A percentile compares a stretch with the other conserved stretches of the same genome.
Evolutionary conservation across 352 stramenopile species (phyloP).

Genomic region (Phytophthora niederhauseri): DNA sequence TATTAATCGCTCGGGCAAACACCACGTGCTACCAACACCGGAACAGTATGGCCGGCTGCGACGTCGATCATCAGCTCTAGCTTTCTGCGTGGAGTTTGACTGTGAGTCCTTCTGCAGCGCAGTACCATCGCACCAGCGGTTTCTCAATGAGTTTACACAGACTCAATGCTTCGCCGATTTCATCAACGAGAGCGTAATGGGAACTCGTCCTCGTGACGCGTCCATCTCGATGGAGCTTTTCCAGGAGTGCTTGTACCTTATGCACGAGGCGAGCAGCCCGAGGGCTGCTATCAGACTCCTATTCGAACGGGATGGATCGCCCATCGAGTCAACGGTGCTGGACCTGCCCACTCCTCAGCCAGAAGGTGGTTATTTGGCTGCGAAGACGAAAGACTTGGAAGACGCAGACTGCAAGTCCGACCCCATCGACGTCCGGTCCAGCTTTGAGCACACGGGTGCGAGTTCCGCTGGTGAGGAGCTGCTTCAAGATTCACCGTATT

Average conservation of each 20-base stretch:
- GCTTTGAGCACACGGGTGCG: constrained; percentile 4
- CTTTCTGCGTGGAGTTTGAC: constrained; percentile 65
- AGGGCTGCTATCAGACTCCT: constrained; percentile 50
- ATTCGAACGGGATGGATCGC: constrained; percentile 57
- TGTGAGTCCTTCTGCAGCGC: constrained; percentile 46
- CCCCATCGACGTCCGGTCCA: constrained; percentile 1
- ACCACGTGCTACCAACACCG: constrained; percentile 26
- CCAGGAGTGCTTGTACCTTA: constrained; percentile 64
- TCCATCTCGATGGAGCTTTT: constrained; percentile 58
- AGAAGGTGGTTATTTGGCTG: neutral
- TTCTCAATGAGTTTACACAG: constrained; percentile 61
- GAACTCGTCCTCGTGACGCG: constrained; percentile 32
- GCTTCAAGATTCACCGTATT: constrained; percentile 7
- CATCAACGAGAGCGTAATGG: constrained; percentile 65
- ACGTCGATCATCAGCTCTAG: constrained; percentile 49
- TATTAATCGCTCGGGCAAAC: constrained; percentile 6
- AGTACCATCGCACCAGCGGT: constrained; percentile 29
- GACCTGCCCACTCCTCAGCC: constrained; percentile 26
- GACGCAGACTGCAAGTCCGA: constrained; percentile 1
- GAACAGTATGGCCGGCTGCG: constrained; percentile 37
- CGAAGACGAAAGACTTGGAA: neutral
- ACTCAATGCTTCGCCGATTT: constrained; percentile 71
- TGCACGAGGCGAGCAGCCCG: constrained; percentile 44
- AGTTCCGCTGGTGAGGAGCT: constrained; percentile 3
- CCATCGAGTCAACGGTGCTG: constrained; percentile 43